phyloP scores from a whole-genome alignment of 129 eudicot species.

The Flaveria robusta region DNA sequence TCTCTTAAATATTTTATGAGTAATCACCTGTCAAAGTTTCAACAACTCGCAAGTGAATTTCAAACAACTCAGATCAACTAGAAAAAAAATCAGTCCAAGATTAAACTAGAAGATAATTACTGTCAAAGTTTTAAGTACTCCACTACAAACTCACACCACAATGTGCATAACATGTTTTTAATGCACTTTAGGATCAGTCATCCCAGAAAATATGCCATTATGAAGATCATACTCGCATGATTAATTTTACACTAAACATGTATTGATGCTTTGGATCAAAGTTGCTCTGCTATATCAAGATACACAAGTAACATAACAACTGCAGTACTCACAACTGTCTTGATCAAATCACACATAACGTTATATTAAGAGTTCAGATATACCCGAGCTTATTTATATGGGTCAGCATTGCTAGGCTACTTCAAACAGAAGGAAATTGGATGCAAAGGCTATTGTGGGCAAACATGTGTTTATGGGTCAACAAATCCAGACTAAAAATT shows the following conservation, averaged over 20 bases:
- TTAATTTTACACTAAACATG: no score
- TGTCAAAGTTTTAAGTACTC: slow-evolving; percentile 57
- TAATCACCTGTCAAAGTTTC: slow-evolving; percentile 37
- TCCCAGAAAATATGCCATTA: slow-evolving; percentile 57
- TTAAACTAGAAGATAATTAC: no score
- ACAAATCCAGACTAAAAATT: neutral
- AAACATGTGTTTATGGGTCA: neutral
- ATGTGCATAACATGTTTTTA: slow-evolving; percentile 45
- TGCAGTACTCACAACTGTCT: slow-evolving; percentile 67
- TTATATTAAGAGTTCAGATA: neutral
- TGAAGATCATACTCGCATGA: slow-evolving; percentile 42
- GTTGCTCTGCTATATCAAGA: slow-evolving; percentile 48
- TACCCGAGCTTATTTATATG: neutral
- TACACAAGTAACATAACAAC: slow-evolving; percentile 64
- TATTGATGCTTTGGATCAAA: neutral
- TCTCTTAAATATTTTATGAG: no score
- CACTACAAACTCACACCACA: slow-evolving; percentile 56
- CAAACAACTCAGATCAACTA: no score
- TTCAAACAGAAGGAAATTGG: neutral
- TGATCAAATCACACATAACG: slow-evolving; percentile 52
- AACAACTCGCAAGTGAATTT: slow-evolving; percentile 55
- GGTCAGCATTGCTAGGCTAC: neutral
- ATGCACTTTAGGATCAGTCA: slow-evolving; percentile 55
- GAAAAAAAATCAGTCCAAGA: no score
- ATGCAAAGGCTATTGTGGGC: slow-evolving; percentile 3